Evolutionary conservation across 768 basidiomycete species (phyloP).

Genomic region (Mycena vulgaris): DNA sequence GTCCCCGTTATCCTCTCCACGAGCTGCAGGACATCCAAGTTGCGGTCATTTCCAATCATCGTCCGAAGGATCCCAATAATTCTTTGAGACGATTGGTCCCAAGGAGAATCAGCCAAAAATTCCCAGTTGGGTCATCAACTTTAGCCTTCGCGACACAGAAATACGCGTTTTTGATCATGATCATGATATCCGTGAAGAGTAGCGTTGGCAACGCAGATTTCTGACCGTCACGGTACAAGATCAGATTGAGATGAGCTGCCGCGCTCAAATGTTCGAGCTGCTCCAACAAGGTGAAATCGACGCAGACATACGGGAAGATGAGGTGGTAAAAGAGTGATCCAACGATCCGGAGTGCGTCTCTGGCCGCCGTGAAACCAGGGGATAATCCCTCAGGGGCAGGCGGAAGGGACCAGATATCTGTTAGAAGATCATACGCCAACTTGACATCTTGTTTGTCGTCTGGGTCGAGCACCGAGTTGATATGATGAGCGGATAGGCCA

Average conservation of each 20-base stretch:
- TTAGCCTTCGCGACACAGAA: slow-evolving; percentile 58
- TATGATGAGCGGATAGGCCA: slow-evolving; percentile 10
- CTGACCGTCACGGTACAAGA: slow-evolving; percentile 10
- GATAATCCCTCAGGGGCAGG: background rate
- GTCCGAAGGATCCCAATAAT: slow-evolving; percentile 53
- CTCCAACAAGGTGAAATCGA: slow-evolving; percentile 48
- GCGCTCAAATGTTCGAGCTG: slow-evolving; percentile 53
- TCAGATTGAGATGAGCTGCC: slow-evolving; percentile 45
- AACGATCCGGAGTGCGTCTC: slow-evolving; percentile 36
- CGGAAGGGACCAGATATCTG: slow-evolving; percentile 46
- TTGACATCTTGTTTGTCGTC: slow-evolving; percentile 52
- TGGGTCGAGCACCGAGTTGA: slow-evolving; percentile 46
- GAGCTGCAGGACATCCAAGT: slow-evolving; percentile 46
- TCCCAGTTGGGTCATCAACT: slow-evolving; percentile 46
- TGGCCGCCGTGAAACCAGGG: background rate
- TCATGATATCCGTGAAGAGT: slow-evolving; percentile 48
- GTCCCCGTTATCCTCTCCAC: slow-evolving; percentile 47
- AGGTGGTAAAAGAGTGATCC: slow-evolving; percentile 45
- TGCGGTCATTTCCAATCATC: slow-evolving; percentile 54
- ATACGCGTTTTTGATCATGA: slow-evolving; percentile 56
- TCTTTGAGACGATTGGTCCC: slow-evolving; percentile 56
- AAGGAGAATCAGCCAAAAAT: slow-evolving; percentile 53
- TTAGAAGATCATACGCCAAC: slow-evolving; percentile 44
- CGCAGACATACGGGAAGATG: slow-evolving; percentile 47
- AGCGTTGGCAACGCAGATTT: slow-evolving; percentile 32